Conservation (phyloP, 2,329 filamentous ascomycete genomes). For the Dactylella cylindrospora region DNA sequence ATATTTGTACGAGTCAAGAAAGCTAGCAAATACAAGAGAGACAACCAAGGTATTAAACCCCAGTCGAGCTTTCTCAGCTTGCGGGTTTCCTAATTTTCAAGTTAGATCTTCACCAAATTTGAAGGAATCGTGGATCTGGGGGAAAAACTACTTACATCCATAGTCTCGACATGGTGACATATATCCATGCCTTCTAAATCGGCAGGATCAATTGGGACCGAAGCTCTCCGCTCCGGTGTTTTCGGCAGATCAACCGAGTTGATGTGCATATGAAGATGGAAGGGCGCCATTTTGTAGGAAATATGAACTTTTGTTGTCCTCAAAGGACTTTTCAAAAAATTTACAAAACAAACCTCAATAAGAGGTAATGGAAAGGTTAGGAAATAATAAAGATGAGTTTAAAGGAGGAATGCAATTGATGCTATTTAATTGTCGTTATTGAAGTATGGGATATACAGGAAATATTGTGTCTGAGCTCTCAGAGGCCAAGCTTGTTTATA, state of each 20-base stretch:
- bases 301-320: constrained; percentile 18
- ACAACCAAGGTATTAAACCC: constrained; percentile 63
- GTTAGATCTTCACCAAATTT: background rate
- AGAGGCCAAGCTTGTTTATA: constrained; percentile 21
- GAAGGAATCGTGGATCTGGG: background rate
- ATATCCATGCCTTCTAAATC: constrained; percentile 41
- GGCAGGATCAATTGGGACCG: constrained; percentile 4
- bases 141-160: constrained; percentile 21
- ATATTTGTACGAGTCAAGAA: constrained; percentile 54
- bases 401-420: constrained; percentile 10
- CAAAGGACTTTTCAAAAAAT: constrained; percentile 31
- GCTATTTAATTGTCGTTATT: no score
- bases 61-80: constrained; percentile 59
- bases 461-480: constrained; percentile 15
- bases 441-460: constrained; percentile 15
- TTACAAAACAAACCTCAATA: no score
- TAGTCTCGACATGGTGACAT: constrained; percentile 38
- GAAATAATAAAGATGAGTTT: no score
- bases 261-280: constrained; percentile 45
- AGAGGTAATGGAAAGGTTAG: no score
- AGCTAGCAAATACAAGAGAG: constrained; percentile 60
- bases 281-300: no score
- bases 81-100: constrained; percentile 12
- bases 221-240: constrained; percentile 11
- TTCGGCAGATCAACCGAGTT: constrained; percentile 37